A percentile compares a stretch with the other conserved stretches of the same genome.
phyloP scores from a whole-genome alignment of 2,329 filamentous ascomycete species.

The Alternaria sp. region DNA sequence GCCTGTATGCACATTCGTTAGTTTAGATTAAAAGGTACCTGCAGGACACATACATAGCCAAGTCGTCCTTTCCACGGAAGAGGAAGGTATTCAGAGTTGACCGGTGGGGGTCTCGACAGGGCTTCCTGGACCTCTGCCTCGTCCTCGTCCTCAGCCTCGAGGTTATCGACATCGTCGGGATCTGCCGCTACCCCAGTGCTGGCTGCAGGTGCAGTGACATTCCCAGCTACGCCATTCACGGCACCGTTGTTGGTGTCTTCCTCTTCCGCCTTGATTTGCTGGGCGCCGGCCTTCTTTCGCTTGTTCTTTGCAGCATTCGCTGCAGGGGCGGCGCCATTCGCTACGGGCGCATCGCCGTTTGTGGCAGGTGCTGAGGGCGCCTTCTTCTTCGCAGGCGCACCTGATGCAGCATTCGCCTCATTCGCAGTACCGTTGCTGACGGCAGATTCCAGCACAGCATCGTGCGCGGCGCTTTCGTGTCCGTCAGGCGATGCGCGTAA shows the following conservation, averaged over 20 bases:
- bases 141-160: conserved; percentile 57
- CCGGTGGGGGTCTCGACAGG: conserved; percentile 70
- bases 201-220: conserved; percentile 26
- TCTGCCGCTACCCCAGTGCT: conserved; percentile 41
- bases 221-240: conserved; percentile 17
- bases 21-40: conserved; percentile 16
- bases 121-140: conserved; percentile 66
- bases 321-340: conserved; percentile 14
- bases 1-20: conserved; percentile 60
- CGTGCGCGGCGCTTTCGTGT: conserved; percentile 25
- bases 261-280: conserved; percentile 37
- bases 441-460: conserved; percentile 15
- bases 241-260: conserved; percentile 13
- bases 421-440: conserved; percentile 16
- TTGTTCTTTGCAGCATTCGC: conserved; percentile 27
- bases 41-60: conserved; percentile 72
- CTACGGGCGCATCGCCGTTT: conserved; percentile 17
- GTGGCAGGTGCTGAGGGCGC: conserved; percentile 14
- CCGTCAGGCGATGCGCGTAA: conserved; percentile 54
- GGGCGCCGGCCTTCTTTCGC: conserved; percentile 28
- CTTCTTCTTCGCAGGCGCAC: conserved; percentile 25
- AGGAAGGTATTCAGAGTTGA: conserved; percentile 83
- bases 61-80: conserved; percentile 89
- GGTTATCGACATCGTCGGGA: conserved; percentile 55
- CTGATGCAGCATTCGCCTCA: conserved; percentile 17